phyloP scores from a whole-genome alignment of 1,284 basidiomycete species.

The Boletus subluridellus region DNA sequence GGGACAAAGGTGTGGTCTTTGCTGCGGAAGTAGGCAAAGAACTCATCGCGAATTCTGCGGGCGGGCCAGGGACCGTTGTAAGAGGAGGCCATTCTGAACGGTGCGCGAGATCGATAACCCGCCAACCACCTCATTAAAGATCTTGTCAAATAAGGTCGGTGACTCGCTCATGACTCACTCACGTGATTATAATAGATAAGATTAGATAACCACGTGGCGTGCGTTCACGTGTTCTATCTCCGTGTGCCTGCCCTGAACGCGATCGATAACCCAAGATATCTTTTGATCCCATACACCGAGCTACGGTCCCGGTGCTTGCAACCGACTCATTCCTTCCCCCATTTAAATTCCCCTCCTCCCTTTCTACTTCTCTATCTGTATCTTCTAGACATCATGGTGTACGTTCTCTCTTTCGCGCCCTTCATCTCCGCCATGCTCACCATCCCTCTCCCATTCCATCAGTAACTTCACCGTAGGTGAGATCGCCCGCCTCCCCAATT shows the following conservation, averaged over 20 bases:
- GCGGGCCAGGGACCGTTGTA: conserved; percentile 61
- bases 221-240: conserved; percentile 6
- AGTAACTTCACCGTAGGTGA: conserved; percentile 87
- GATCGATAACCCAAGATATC: conserved; percentile 32
- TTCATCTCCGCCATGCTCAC: conserved; percentile 35
- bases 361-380: conserved; percentile 38
- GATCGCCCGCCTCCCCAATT: conserved; percentile 24
- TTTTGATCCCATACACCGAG: conserved; percentile 13
- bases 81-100: conserved; percentile 28
- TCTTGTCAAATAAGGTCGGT: conserved; percentile 4
- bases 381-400: conserved; percentile 70
- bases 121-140: conserved; percentile 13
- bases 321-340: conserved; percentile 11
- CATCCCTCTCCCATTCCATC: conserved; percentile 29
- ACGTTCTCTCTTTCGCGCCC: conserved; percentile 38
- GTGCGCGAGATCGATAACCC: conserved; percentile 25
- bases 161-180: conserved; percentile 21
- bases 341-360: neutral
- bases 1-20: conserved; percentile 88
- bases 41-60: conserved; percentile 66
- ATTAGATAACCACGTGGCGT: conserved; percentile 23
- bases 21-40: conserved; percentile 76
- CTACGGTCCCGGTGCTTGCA: conserved; percentile 16
- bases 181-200: conserved; percentile 21
- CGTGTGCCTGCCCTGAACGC: conserved; percentile 33